Conservation (phyloP, 140 eudicot genomes). For the Bidens hawaiensis region DNA sequence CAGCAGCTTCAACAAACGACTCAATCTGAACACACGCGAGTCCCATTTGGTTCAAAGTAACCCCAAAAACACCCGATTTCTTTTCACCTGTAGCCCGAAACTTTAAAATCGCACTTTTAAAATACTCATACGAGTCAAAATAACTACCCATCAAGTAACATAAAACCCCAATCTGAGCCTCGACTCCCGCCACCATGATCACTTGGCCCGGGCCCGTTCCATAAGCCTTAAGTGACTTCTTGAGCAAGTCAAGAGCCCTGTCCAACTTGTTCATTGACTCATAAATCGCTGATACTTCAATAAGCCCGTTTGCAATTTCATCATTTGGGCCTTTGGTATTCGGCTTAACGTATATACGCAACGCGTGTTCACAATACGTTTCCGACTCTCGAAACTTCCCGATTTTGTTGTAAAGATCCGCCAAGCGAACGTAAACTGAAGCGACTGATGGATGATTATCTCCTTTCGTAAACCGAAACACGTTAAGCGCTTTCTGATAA, state of each 20-base stretch:
- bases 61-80: constrained; percentile 61
- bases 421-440: constrained; percentile 77
- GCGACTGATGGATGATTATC: constrained; percentile 79
- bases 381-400: constrained; percentile 80
- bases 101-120: constrained; percentile 44
- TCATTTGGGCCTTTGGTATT: constrained; percentile 38
- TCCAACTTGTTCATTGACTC: constrained; percentile 74
- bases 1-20: constrained; percentile 67
- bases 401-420: constrained; percentile 81
- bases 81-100: constrained; percentile 61
- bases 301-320: constrained; percentile 78
- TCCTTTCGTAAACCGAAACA: constrained; percentile 64
- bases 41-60: constrained; percentile 89
- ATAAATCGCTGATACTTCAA: constrained; percentile 75
- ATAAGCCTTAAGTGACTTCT: constrained; percentile 57
- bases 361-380: constrained; percentile 70
- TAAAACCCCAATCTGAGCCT: constrained; percentile 86
- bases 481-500: constrained; percentile 68
- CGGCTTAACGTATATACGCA: constrained; percentile 53
- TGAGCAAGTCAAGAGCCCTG: constrained; percentile 56
- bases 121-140: constrained; percentile 46
- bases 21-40: constrained; percentile 69
- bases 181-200: constrained; percentile 67
- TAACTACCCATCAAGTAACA: constrained; percentile 62
- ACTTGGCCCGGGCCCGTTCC: constrained; percentile 56